Evolutionary conservation across 305 asterid species (phyloP).

Genomic region (Solanum hybrid): DNA sequence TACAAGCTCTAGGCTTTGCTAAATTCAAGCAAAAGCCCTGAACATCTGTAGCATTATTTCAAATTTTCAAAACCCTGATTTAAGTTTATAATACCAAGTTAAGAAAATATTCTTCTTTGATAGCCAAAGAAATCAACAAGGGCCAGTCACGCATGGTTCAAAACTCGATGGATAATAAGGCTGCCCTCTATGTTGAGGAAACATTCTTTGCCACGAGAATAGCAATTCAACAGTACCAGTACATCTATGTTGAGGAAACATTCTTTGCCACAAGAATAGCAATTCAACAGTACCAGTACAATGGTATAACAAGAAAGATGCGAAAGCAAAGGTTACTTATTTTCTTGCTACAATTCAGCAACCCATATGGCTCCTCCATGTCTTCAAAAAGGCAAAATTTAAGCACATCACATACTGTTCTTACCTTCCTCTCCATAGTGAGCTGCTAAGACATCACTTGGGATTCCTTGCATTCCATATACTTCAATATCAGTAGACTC

Average conservation of each 20-base stretch:
- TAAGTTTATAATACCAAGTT: not conserved
- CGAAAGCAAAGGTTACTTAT: not conserved
- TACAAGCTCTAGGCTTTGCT: not conserved
- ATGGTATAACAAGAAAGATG: not conserved
- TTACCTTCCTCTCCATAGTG: slow-evolving; percentile 92
- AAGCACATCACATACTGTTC: not conserved
- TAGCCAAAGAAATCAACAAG: too few relatives aligned
- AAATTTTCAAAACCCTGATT: not conserved
- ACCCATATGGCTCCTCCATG: not conserved
- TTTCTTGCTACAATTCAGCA: not conserved
- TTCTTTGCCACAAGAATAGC: not conserved
- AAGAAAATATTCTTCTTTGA: not conserved
- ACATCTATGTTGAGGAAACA: not conserved
- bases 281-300: not conserved
- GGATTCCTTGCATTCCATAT: slow-evolving; percentile 98
- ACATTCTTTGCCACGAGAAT: not conserved
- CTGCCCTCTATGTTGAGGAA: not conserved
- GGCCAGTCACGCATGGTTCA: not conserved
- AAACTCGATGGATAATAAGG: not conserved
- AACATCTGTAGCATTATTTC: not conserved
- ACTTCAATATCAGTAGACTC: slow-evolving; percentile 86
- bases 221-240: not conserved
- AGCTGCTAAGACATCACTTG: slow-evolving; percentile 71
- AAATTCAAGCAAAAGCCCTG: not conserved
- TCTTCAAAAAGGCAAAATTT: not conserved